Evolutionary conservation across 805 yeast species (phyloP).

Genomic region (Wickerhamiella dianesei): DNA sequence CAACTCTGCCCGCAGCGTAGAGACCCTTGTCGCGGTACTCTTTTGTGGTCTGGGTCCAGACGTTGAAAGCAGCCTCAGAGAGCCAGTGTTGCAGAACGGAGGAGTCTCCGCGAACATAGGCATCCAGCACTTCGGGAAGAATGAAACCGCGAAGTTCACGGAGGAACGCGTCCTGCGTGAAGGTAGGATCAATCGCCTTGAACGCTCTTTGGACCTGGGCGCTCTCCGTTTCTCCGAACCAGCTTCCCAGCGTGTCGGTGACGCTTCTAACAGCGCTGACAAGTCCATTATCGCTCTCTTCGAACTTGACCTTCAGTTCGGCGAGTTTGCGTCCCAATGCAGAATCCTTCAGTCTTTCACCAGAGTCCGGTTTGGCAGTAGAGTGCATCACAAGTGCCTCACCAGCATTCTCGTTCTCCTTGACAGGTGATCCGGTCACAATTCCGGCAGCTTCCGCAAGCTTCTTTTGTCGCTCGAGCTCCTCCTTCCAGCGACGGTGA

Average conservation of each 20-base stretch:
- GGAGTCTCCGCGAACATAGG: constrained; percentile 85
- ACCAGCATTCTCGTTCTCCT: constrained; percentile 58
- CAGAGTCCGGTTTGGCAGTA: constrained; percentile 58
- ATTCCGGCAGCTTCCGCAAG: constrained; percentile 39
- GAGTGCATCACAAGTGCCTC: constrained; percentile 70
- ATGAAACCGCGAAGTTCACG: constrained; percentile 80
- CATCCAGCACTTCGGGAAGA: constrained; percentile 90
- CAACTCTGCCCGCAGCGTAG: constrained; percentile 77
- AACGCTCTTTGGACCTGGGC: constrained; percentile 83
- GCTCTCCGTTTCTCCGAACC: constrained; percentile 91
- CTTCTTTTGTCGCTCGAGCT: constrained; percentile 18
- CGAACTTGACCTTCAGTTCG: constrained; percentile 48
- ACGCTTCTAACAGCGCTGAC: constrained; percentile 69
- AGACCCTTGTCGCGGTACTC: constrained; percentile 83
- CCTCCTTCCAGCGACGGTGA: constrained; percentile 48
- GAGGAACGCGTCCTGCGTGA: constrained; percentile 64
- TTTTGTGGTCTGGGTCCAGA: constrained; percentile 86
- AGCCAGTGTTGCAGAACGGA: constrained; percentile 76
- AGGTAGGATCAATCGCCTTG: constrained; percentile 79
- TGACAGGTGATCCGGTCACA: constrained; percentile 38
- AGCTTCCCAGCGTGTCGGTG: constrained; percentile 65
- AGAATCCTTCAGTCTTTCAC: constrained; percentile 41
- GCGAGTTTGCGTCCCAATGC: constrained; percentile 52
- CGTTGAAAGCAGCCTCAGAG: constrained; percentile 92
- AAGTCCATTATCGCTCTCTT: constrained; percentile 88